Evolutionary conservation across 192 early-diverging fungal species (phyloP).

Genomic region (Chytriomyces sp.): DNA sequence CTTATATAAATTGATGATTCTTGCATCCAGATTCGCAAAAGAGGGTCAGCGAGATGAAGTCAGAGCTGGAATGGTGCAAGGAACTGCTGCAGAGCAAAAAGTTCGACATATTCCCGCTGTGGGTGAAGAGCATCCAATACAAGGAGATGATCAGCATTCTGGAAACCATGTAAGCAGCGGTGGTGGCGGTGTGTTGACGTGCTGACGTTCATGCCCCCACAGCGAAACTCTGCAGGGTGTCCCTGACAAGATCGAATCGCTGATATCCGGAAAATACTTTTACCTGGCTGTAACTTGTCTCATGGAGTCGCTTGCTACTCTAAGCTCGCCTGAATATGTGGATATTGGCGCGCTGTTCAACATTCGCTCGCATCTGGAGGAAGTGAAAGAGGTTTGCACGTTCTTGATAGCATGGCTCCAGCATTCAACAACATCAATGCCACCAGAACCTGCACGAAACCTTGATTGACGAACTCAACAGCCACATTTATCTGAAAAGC

Average conservation of each 20-base stretch:
- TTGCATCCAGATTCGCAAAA: slow-evolving; percentile 44
- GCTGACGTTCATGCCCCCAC: not conserved
- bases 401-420: slow-evolving; percentile 15
- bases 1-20: not conserved
- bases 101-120: slow-evolving; percentile 66
- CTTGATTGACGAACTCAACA: slow-evolving; percentile 61
- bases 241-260: slow-evolving; percentile 52
- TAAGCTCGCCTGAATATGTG: slow-evolving; percentile 49
- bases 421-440: slow-evolving; percentile 1
- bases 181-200: not conserved
- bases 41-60: slow-evolving; percentile 48
- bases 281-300: slow-evolving; percentile 56
- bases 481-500: slow-evolving; percentile 64
- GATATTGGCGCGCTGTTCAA: slow-evolving; percentile 61
- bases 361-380: slow-evolving; percentile 45
- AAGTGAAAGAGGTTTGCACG: slow-evolving; percentile 42
- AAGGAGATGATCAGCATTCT: slow-evolving; percentile 67
- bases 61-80: slow-evolving; percentile 52
- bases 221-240: slow-evolving; percentile 59
- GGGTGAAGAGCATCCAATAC: slow-evolving; percentile 62
- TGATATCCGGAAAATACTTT: slow-evolving; percentile 57
- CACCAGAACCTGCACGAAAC: slow-evolving; percentile 52
- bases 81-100: slow-evolving; percentile 62
- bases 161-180: slow-evolving; percentile 49
- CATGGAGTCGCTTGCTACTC: slow-evolving; percentile 35